phyloP scores from a whole-genome alignment of 2,329 filamentous ascomycete genomes.

The Trichoderma sp. region DNA sequence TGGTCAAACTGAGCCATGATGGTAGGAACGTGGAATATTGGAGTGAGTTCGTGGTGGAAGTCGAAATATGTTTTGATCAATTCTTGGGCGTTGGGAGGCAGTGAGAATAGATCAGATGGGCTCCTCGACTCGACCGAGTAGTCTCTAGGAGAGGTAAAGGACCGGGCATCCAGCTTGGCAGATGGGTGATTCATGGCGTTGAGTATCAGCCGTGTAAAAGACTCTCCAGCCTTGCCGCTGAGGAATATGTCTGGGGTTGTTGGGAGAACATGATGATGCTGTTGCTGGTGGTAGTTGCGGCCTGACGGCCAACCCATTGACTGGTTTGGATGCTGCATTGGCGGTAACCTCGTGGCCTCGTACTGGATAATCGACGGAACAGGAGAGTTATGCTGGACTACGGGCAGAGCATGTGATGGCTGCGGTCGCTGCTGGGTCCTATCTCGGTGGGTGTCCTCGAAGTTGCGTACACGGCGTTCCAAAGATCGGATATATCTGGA shows the following conservation, averaged over 20 bases:
- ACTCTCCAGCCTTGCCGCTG: conserved; percentile 19
- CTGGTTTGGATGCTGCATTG: background rate
- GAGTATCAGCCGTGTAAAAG: conserved; percentile 18
- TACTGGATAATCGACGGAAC: conserved; percentile 3
- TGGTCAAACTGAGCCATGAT: conserved; percentile 19
- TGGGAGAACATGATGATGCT: conserved; percentile 12
- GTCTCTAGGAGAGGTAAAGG: conserved; percentile 11
- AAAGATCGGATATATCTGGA: conserved; percentile 15
- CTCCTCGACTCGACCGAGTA: background rate
- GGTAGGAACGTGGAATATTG: conserved; percentile 18
- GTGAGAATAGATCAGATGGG: conserved; percentile 1
- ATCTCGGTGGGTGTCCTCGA: conserved; percentile 14
- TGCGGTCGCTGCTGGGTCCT: background rate
- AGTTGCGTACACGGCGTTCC: conserved; percentile 21
- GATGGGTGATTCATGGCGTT: conserved; percentile 21
- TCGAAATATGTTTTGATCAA: conserved; percentile 12
- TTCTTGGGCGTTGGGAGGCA: conserved; percentile 7
- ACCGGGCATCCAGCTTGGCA: conserved; percentile 1
- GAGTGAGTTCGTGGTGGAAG: conserved; percentile 20
- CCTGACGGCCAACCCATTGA: background rate
- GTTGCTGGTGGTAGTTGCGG: background rate
- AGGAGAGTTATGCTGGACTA: conserved; percentile 1
- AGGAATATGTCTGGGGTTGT: conserved; percentile 21
- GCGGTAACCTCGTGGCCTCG: background rate
- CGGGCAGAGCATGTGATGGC: background rate